These are phyloP conservation scores for Didymella exigua DNA, from an alignment of 2,329 filamentous ascomycete genomes.

Conservation along the genomic window DNA sequence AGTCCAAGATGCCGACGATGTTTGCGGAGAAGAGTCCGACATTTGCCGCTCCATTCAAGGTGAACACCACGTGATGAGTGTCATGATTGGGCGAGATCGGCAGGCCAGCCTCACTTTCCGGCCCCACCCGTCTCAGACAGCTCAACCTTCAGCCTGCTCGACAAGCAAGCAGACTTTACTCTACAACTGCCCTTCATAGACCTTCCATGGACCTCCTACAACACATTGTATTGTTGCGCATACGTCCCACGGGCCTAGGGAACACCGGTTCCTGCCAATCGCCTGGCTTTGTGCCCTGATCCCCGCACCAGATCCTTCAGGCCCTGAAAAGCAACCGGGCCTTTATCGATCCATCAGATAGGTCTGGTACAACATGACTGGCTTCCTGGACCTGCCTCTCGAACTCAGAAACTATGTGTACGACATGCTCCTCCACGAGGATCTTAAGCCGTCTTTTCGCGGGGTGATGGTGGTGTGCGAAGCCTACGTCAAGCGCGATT, in stretches of 20 bases:
- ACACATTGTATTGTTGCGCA: constrained; percentile 11
- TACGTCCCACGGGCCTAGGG: constrained; percentile 12
- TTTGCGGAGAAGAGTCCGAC: constrained; percentile 5
- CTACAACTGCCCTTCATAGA: not conserved
- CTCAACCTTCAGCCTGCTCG: constrained; percentile 13
- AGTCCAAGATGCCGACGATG: not conserved
- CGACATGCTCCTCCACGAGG: constrained; percentile 32
- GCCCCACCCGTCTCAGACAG: constrained; percentile 19
- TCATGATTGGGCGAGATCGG: constrained; percentile 10
- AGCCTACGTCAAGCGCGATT: constrained; percentile 33
- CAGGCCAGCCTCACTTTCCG: constrained; percentile 15
- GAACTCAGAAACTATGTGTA: constrained; percentile 40
- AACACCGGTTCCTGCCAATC: not conserved
- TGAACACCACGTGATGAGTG: constrained; percentile 8
- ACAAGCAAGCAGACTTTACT: constrained; percentile 3
- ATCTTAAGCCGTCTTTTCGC: constrained; percentile 29
- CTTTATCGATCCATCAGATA: constrained; percentile 19
- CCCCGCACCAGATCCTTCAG: constrained; percentile 20
- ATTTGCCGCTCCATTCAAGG: not conserved
- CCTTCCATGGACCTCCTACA: constrained; percentile 16
- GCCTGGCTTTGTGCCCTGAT: constrained; percentile 14
- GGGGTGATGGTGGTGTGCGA: constrained; percentile 40
- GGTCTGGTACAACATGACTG: constrained; percentile 25
- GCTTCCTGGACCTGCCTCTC: constrained; percentile 38
- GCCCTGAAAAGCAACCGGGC: constrained; percentile 16